Conservation (phyloP, 2,329 filamentous ascomycete species). For the Davidsoniella virescens region DNA sequence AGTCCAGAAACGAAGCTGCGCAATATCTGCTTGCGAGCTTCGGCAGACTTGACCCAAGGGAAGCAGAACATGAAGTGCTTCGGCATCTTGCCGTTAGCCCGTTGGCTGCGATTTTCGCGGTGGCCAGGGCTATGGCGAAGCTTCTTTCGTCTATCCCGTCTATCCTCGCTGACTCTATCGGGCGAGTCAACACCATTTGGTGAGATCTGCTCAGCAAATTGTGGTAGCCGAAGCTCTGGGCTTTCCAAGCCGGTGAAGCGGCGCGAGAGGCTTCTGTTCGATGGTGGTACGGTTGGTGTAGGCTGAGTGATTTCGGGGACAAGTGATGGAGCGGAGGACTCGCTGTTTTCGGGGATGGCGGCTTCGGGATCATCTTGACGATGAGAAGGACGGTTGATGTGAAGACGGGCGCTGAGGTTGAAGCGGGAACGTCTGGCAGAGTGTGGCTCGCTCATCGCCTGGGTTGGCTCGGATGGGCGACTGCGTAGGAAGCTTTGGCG, state of each 20-base stretch:
- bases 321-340: not conserved
- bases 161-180: not conserved
- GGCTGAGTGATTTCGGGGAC: not conserved
- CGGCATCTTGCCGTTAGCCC: not conserved
- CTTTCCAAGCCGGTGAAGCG: constrained; percentile 28
- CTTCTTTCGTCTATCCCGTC: not conserved
- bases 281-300: constrained; percentile 1
- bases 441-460: not conserved
- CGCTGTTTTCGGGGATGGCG: not conserved
- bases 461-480: constrained; percentile 2
- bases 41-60: constrained; percentile 37
- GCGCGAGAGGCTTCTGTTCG: constrained; percentile 3
- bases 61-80: constrained; percentile 34
- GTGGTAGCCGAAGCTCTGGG: constrained; percentile 31
- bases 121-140: not conserved
- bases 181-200: not conserved
- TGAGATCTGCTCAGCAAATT: constrained; percentile 12
- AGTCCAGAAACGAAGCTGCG: constrained; percentile 49
- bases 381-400: not conserved
- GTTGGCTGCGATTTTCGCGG: not conserved
- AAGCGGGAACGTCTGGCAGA: constrained; percentile 7
- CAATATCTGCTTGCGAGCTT: constrained; percentile 38
- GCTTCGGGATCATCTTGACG: constrained; percentile 2
- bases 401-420: not conserved
- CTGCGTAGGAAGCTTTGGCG: constrained; percentile 7